Conservation (phyloP, 768 basidiomycete species). For the Boletus rufocinnamomeus region DNA sequence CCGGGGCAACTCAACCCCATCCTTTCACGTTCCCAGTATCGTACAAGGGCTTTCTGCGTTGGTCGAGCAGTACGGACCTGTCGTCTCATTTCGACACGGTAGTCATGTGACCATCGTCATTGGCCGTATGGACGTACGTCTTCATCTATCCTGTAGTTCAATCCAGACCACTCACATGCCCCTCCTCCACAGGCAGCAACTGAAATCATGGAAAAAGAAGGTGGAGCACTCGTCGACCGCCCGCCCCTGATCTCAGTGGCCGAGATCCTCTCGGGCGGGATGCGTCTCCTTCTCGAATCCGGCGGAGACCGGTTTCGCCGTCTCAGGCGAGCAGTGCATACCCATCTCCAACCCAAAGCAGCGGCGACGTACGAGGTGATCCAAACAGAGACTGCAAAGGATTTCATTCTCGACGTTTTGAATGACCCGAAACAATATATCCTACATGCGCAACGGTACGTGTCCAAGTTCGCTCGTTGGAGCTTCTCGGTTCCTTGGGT, state of each 20-base stretch:
- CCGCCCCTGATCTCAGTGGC: constrained; percentile 51
- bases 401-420: constrained; percentile 23
- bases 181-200: constrained; percentile 52
- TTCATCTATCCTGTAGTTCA: neutral
- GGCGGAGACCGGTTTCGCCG: constrained; percentile 58
- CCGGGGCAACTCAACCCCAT: neutral
- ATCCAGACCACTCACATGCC: constrained; percentile 26
- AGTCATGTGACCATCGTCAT: constrained; percentile 17
- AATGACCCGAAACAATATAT: constrained; percentile 15
- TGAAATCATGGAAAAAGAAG: constrained; percentile 63
- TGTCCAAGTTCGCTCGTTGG: neutral
- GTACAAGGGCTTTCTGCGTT: constrained; percentile 44
- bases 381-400: constrained; percentile 36
- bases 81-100: constrained; percentile 55
- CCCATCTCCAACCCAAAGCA: constrained; percentile 50
- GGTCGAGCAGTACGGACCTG: constrained; percentile 56
- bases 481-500: neutral
- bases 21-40: neutral
- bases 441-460: constrained; percentile 19
- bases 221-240: constrained; percentile 50
- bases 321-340: constrained; percentile 53
- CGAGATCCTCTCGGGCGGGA: constrained; percentile 55
- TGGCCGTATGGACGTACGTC: constrained; percentile 21
- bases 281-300: constrained; percentile 51
- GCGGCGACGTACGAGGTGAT: constrained; percentile 42